A percentile compares a stretch with the other conserved stretches of the same genome.
phyloP scores from a whole-genome alignment of 192 early-diverging fungal genomes.

The Thoreauomyces humboldtii region DNA sequence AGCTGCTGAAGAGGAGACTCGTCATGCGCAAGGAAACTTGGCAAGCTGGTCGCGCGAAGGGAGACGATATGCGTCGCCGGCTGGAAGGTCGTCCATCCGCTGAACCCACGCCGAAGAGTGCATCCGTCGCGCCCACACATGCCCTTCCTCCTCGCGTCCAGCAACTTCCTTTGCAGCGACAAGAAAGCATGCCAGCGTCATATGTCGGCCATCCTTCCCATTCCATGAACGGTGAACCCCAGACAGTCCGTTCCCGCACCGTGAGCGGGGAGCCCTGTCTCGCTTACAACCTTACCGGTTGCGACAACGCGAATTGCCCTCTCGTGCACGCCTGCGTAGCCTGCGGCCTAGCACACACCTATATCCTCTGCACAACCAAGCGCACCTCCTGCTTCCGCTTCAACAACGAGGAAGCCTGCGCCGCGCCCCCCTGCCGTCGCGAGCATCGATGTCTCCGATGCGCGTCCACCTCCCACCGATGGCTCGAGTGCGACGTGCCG shows the following conservation, averaged over 20 bases:
- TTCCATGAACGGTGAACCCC: no score
- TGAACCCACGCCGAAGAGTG: no score
- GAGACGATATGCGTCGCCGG: neutral
- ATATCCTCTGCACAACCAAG: conserved; percentile 1
- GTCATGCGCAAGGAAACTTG: neutral
- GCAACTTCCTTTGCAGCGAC: no score
- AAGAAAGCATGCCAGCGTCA: no score
- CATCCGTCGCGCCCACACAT: no score
- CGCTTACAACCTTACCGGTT: no score
- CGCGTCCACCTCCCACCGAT: neutral
- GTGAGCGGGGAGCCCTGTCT: no score
- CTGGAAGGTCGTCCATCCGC: no score
- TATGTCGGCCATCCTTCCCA: no score
- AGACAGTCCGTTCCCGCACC: no score
- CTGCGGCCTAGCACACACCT: neutral
- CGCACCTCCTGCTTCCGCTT: conserved; percentile 13
- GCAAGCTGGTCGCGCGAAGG: neutral
- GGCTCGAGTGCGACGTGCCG: neutral
- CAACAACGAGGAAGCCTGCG: conserved; percentile 8
- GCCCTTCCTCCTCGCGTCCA: no score
- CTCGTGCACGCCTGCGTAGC: conserved; percentile 11
- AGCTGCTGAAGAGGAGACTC: neutral
- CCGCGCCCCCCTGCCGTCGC: neutral
- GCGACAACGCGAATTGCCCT: no score
- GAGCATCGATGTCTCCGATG: conserved; percentile 21